Evolutionary conservation across 1,284 basidiomycete species (phyloP).

Genomic region (Naganishia sp.): DNA sequence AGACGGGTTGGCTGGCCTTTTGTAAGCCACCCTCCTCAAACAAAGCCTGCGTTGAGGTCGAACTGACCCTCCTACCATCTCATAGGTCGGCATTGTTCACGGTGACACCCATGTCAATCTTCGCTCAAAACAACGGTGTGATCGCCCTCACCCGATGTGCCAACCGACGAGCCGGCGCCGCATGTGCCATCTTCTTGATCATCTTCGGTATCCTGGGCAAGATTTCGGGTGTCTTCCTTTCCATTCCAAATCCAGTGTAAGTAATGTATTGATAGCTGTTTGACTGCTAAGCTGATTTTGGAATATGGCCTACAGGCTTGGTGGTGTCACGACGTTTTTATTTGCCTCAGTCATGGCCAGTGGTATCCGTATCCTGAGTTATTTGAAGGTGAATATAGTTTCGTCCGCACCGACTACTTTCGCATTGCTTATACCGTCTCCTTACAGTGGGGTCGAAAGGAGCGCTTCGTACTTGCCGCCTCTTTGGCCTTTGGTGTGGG

Average conservation of each 20-base stretch:
- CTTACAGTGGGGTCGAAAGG: constrained; percentile 71
- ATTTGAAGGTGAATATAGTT: constrained; percentile 4
- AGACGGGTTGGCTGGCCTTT: constrained; percentile 47
- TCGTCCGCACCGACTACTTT: constrained; percentile 30
- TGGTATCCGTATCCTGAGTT: constrained; percentile 27
- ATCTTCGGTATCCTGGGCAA: constrained; percentile 64
- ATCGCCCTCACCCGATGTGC: constrained; percentile 77
- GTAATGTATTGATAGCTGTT: not conserved
- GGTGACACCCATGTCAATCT: constrained; percentile 63
- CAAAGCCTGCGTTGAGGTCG: not conserved
- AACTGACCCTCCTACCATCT: not conserved
- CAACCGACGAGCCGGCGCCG: constrained; percentile 65
- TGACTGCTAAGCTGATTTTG: too few relatives aligned
- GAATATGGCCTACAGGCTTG: constrained; percentile 60
- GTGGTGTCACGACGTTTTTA: constrained; percentile 78
- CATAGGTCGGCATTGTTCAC: constrained; percentile 76
- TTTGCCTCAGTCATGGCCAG: constrained; percentile 61
- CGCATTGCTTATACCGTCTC: constrained; percentile 54
- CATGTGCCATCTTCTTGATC: constrained; percentile 35
- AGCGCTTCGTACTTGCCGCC: constrained; percentile 69
- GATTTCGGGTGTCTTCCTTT: constrained; percentile 73
- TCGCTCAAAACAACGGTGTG: constrained; percentile 38
- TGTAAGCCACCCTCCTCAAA: constrained; percentile 6
- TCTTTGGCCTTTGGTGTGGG: constrained; percentile 73
- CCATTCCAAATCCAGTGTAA: constrained; percentile 66